Evolutionary conservation across 208 protist genomes (phyloP), one percentile per base, ranked within the genome.

Genomic region (Angomonas desouzai): DNA sequence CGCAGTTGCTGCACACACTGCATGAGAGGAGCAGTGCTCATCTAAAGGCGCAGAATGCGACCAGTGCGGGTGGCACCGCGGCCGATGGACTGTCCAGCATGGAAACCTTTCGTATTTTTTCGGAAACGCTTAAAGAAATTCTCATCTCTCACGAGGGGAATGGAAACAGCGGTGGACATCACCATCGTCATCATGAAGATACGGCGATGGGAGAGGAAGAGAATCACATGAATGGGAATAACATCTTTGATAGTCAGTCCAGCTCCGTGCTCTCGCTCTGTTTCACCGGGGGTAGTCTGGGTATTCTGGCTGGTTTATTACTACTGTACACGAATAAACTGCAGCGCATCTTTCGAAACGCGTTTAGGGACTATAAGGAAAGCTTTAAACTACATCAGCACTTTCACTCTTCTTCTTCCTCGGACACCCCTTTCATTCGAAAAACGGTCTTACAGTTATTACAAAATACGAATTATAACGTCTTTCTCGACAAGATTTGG

Each of bases 201-300:
- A n/a, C n/a, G n/a, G n/a, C 36, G 9, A 40, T 18, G 9, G 13
- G 36, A 6, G 13, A 40, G 6, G 36, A 40, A 6, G 36, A 13
- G 6, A 40, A 13, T 40, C 36, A 40, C 36, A 13, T 16, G 18
- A 51, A 51, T 51, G 9, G 45, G 18, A 51, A 51, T 51, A 51
- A 51, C 4, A 51, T n/a, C n/a, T n/a, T n/a, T n/a, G n/a, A n/a
- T n/a, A n/a, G n/a, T n/a, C n/a, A n/a, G n/a, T n/a, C 36, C 36
- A 13, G 20, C 45, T 51, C 45, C 18, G 45, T 51, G 0, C 68
- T 84, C 18, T 74, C 78, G 58, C 75, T 72, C 56, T 57, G 45
- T 48, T 85, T 85, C 66, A 83, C 82, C 0, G 82, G 78, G 18
- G 82, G 82, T 58, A 75, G 75, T 13, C 43, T 89, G 16, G 82